Percentiles rank a stretch among this genome's conserved stretches.
These are phyloP conservation scores for Pseudocercospora eumusae DNA, from an alignment of 2,329 filamentous ascomycete genomes.

Conservation along the genomic window DNA sequence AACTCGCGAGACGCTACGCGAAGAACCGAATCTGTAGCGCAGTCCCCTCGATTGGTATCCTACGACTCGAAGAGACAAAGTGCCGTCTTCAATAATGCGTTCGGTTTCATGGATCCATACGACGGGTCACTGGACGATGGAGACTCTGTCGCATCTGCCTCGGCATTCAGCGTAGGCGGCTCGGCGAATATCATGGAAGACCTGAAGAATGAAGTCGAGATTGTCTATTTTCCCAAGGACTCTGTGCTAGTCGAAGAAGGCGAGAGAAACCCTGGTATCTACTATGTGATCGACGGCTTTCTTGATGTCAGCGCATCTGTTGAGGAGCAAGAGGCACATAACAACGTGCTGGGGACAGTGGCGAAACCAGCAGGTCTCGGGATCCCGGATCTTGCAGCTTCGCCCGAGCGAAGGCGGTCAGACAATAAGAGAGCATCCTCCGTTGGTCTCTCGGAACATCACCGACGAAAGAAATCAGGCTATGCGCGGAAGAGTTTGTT, in stretches of 20 bases:
- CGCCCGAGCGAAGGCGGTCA: slow-evolving; percentile 23
- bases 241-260: slow-evolving; percentile 95
- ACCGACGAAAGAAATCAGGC: slow-evolving; percentile 42
- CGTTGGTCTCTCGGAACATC: slow-evolving; percentile 34
- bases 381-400: slow-evolving; percentile 35
- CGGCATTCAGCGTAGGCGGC: slow-evolving; percentile 55
- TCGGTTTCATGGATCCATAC: slow-evolving; percentile 41
- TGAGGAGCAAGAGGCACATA: slow-evolving; percentile 59
- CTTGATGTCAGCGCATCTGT: slow-evolving; percentile 86
- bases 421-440: slow-evolving; percentile 29
- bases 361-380: slow-evolving; percentile 40
- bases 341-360: slow-evolving; percentile 49
- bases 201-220: slow-evolving; percentile 88
- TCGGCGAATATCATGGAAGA: slow-evolving; percentile 72
- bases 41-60: slow-evolving; percentile 79
- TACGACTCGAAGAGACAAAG: slow-evolving; percentile 81
- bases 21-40: slow-evolving; percentile 75
- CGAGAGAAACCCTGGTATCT: slow-evolving; percentile 91
- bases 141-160: slow-evolving; percentile 69
- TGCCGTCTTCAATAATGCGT: slow-evolving; percentile 81
- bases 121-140: slow-evolving; percentile 88
- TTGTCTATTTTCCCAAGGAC: slow-evolving; percentile 94
- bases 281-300: slow-evolving; percentile 97
- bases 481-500: slow-evolving; percentile 70
- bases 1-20: slow-evolving; percentile 65